Base-by-base conservation (phyloP, 129 eudicot species). In the Lactuca saligna region DNA sequence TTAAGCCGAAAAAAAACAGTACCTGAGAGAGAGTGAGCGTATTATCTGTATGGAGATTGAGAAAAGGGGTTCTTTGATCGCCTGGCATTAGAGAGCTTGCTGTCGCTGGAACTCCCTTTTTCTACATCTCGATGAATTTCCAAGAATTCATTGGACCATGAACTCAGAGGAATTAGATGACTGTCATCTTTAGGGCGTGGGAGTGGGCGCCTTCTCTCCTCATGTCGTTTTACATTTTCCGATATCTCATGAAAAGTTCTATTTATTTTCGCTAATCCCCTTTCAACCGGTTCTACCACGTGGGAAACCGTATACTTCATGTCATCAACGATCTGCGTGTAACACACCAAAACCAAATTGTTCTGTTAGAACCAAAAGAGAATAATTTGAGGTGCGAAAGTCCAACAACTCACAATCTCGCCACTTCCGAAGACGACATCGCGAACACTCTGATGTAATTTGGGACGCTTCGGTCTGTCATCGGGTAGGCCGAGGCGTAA, bases 281-380 rank as follows among this genome's bases (percentile, higher is more conserved):
- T 75, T 68, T 92, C 98, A 17, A 92, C 98, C 7, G 98, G 98
- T 51, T 92, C 98, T 39, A 88, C 96, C n/a, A 86, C 98, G 54
- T 92, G 98, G 2, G 95, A 88, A 65, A 88, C 96, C n/a, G 96
- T 88, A 85, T 73, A 92, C 95, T 82, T 92, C 98, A 88, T 88
- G 86, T 92, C 98, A 58, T 88, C 98, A 29, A 79, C 96, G n/a
- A 92, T 86, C 98, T 92, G 65, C 12, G 49, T 48, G 48, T 37
- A 70, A 56, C 32, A 54, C 33, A 14, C 12, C 13, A 72, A 5
- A 39, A 64, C 25, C n/a, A 33, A 25, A 25, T 25, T 25, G 29
- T 25, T 25, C 13, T 49, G 41, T 41, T 17, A 41, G 8, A 34
- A 38, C 72, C 29, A 48, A 41, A 59, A 29, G 16, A n/a, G 7